Evolutionary conservation across 2,329 filamentous ascomycete genomes (phyloP), one percentile per base, ranked within the genome.

Genomic region (Mollisiaceae sp.): DNA sequence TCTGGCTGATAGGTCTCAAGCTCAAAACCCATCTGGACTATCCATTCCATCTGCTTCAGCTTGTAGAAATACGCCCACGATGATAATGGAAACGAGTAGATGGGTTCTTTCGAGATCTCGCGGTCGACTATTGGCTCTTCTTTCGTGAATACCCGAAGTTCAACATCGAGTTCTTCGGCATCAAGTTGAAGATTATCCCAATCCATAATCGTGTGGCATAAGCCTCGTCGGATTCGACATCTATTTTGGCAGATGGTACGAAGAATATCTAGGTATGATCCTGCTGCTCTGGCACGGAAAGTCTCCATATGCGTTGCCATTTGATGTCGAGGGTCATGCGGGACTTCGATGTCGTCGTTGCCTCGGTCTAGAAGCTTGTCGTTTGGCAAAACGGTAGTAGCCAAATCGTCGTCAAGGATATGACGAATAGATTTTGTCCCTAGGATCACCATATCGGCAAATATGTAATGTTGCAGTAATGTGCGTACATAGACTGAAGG

Each of bases 11-110:
- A 98, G 11, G 97, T 86, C 52, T 94, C 90, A 14, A 97, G 88
- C 78, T 99, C 95, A 77, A 99, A 98, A 14, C 96, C 95, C 38
- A 97, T 87, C 75, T 97, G 91, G 18, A 97, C 84, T 55, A 96
- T 90, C 82, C 89, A 91, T 75, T 94, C 90, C 84, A 97, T 92
- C 73, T 94, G 87, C 36, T 86, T 87, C n/a, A 97, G 83, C 77
- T 97, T 98, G 78, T 97, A 92, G 66, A 94, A 86, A 73, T 94
- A 96, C 0, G 89, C 87, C 95, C 95, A 99, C 3, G 91, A 93
- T 1, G 91, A 93, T 0, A 98, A 82, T 0, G 93, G 89, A 60
- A 91, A 90, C 0, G 89, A 84, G 74, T 86, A 89, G 0, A 86
- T 83, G 47, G 84, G 80, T 54, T 89, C 85, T 2, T 79, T 80